A percentile compares a stretch with the other conserved stretches of the same genome.
Conservation (phyloP, 1,284 basidiomycete genomes). For the Lignosus rhinocerotis region DNA sequence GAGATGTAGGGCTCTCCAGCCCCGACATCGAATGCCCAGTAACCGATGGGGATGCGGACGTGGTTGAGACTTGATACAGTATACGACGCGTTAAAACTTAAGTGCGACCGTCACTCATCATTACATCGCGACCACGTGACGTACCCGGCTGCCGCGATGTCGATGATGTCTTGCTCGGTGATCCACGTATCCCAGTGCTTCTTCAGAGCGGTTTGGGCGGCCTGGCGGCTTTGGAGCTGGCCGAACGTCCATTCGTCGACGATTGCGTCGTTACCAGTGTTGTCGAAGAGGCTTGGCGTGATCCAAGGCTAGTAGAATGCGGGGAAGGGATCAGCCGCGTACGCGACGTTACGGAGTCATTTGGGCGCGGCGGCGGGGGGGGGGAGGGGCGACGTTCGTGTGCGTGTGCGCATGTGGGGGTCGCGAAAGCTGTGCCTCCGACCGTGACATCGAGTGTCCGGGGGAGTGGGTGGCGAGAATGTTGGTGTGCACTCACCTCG, state of each 20-base stretch:
- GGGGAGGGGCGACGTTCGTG: background rate
- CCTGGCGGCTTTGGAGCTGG: slow-evolving; percentile 52
- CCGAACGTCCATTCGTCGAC: slow-evolving; percentile 90
- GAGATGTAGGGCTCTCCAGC: slow-evolving; percentile 83
- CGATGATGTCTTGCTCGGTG: slow-evolving; percentile 73
- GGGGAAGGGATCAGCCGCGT: slow-evolving; percentile 11
- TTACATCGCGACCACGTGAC: slow-evolving; percentile 27
- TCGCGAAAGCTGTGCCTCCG: background rate
- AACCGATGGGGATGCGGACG: slow-evolving; percentile 87
- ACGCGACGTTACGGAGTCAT: background rate
- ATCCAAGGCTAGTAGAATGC: slow-evolving; percentile 67
- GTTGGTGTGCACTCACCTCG: slow-evolving; percentile 46
- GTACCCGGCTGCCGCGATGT: slow-evolving; percentile 75
- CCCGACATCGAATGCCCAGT: slow-evolving; percentile 88
- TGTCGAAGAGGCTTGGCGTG: slow-evolving; percentile 84
- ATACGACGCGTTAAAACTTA: slow-evolving; percentile 9
- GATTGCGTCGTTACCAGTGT: slow-evolving; percentile 66
- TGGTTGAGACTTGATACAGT: slow-evolving; percentile 75
- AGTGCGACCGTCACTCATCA: slow-evolving; percentile 6
- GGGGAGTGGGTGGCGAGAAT: slow-evolving; percentile 4
- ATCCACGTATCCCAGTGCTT: slow-evolving; percentile 84
- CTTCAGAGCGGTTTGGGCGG: slow-evolving; percentile 50
- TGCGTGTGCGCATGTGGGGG: background rate
- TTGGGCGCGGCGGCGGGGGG: too few species aligned
- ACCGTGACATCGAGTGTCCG: background rate